Conservation (phyloP, 1,139 yeast species). For the Yamadazyma taylorii region DNA sequence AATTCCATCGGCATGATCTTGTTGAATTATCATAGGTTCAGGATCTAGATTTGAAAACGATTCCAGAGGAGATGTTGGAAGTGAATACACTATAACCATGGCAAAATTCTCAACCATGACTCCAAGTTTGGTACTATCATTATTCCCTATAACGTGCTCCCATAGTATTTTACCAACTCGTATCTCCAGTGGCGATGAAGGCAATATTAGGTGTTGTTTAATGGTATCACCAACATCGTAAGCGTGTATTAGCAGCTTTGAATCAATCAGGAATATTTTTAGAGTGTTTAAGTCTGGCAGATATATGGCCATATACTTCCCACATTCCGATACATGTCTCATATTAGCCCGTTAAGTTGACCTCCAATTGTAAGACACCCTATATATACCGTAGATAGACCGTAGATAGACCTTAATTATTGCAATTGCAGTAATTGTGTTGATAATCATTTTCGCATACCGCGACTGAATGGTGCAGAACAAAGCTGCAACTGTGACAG, state of each 20-base stretch:
- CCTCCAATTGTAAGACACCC: no score
- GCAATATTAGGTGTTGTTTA: neutral
- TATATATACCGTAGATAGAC: neutral
- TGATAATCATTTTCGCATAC: no score
- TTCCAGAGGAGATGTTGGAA: no score
- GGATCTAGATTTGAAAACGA: no score
- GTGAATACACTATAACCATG: constrained; percentile 24
- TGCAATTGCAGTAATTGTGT: neutral
- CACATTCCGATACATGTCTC: constrained; percentile 10
- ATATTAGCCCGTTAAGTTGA: no score
- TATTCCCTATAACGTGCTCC: constrained; percentile 23
- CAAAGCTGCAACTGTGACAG: no score
- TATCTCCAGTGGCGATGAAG: neutral
- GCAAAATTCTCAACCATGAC: constrained; percentile 23
- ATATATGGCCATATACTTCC: constrained; percentile 9
- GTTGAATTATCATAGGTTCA: constrained; percentile 33
- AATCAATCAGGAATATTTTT: constrained; percentile 9
- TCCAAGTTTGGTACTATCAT: constrained; percentile 26
- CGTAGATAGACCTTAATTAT: neutral
- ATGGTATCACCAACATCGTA: constrained; percentile 13
- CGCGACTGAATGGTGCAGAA: no score
- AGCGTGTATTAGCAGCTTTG: constrained; percentile 7
- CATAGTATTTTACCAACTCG: constrained; percentile 22
- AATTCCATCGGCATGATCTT: constrained; percentile 29
- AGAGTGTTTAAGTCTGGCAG: constrained; percentile 8